Evolutionary conservation across 2,329 filamentous ascomycete species (phyloP), one percentile per base, ranked within the genome.

Genomic region (Neodidymelliopsis sp.): DNA sequence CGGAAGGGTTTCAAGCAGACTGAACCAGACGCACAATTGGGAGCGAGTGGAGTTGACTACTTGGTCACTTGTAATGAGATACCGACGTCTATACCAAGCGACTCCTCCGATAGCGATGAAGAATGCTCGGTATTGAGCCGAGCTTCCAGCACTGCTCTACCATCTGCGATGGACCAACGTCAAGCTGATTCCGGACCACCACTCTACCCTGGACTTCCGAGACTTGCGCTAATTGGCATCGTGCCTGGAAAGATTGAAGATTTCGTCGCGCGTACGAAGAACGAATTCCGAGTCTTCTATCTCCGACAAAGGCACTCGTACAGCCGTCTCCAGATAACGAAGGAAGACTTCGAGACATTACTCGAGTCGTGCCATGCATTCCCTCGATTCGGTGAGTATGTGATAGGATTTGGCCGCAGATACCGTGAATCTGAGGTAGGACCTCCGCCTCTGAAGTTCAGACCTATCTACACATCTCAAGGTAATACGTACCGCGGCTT

Each of bases 281-380:
- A 46, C 20, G 35, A 53, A 13, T 63, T 63, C 16, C 45, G 60
- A 11, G 54, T 63, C 1, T 63, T 63, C 27, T 63, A 59, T 28
- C 38, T 64, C 5, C 52, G 56, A 13, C 60, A 64, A 19, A 39
- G 23, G 27, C 36, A 59, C 25, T 62, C 60, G 0, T 51, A 47
- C 19, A 58, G 59, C 23, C 59, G 50, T 2, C n/a, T 64, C 0
- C 51, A 57, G n/a, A 42, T 62, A 22, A 59, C 60, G 0, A 59
- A 58, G 41, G 27, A 48, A 2, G 33, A 5, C 1, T 49, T 41
- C 9, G 45, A 49, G 27, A 2, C 1, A 9, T 15, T 49, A 8
- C 13, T 59, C 2, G 15, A 24, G 6, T 27, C 24, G 6, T 63
- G 60, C 22, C 52, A 59, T 20, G 50, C 56, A 4, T 65, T 63